Evolutionary conservation across 148 eudicot species (phyloP).

Genomic region (Silene latifolia): DNA sequence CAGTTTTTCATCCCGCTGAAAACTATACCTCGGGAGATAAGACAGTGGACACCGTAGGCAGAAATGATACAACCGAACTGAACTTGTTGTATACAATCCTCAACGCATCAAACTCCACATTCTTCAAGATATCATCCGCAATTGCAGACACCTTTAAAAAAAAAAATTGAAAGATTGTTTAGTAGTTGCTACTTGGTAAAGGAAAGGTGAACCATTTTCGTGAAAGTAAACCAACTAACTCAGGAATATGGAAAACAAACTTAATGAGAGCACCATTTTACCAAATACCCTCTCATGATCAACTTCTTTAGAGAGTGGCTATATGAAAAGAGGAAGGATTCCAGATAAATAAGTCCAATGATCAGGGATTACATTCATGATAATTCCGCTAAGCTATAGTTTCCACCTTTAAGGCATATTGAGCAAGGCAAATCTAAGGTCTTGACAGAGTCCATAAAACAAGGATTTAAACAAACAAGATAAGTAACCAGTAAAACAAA

Average conservation of each 20-base stretch:
- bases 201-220: not conserved
- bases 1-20: not conserved
- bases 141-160: conserved; percentile 68
- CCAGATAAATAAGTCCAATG: not conserved
- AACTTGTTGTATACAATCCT: conserved; percentile 93
- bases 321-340: not conserved
- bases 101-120: conserved; percentile 81
- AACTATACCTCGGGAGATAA: conserved; percentile 78
- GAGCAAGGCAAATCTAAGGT: not conserved
- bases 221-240: not conserved
- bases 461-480: not conserved
- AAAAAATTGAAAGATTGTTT: not conserved
- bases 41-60: conserved; percentile 74
- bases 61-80: conserved; percentile 72
- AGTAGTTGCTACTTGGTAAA: not conserved
- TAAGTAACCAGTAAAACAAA: conserved; percentile 1
- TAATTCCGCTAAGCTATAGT: not conserved
- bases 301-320: not conserved
- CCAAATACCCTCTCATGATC: not conserved
- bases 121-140: conserved; percentile 92
- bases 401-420: not conserved
- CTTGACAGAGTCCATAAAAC: not conserved
- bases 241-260: not conserved
- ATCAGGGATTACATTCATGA: not conserved
- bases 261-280: not conserved